Conservation (phyloP, 768 basidiomycete species). For the Suillus occidentalis region DNA sequence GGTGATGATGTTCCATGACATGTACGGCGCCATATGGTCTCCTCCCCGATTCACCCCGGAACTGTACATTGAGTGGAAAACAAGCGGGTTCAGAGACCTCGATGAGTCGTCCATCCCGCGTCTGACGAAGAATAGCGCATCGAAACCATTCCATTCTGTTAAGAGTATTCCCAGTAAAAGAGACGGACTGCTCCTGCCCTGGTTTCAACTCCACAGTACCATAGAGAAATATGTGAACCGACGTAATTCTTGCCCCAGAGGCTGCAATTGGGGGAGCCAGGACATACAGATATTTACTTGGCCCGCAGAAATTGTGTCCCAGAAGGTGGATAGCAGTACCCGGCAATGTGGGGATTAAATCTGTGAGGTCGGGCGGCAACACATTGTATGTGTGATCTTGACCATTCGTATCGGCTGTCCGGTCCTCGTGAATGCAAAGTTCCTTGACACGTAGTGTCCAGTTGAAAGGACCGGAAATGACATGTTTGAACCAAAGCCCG, state of each 20-base stretch:
- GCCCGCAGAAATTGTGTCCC: neutral
- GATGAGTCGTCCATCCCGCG: neutral
- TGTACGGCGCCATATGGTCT: neutral
- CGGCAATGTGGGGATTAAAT: neutral
- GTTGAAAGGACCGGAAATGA: neutral
- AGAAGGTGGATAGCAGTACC: neutral
- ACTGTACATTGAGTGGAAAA: neutral
- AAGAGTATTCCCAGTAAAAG: neutral
- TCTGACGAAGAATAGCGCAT: neutral
- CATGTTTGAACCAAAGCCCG: neutral
- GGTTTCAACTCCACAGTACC: neutral
- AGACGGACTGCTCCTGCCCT: neutral
- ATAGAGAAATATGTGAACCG: neutral
- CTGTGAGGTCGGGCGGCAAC: neutral
- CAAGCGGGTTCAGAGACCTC: neutral
- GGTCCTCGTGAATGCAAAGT: neutral
- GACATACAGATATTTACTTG: slow-evolving; percentile 1
- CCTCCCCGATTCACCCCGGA: neutral
- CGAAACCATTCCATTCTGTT: slow-evolving; percentile 3
- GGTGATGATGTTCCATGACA: neutral
- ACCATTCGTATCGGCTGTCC: neutral
- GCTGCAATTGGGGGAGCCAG: neutral
- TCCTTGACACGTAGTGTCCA: neutral
- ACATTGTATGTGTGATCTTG: neutral
- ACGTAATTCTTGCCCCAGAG: neutral